Evolutionary conservation across 257 asterid genomes (phyloP), one percentile per base, ranked within the genome.

Genomic region (Solanum ossicruentum): DNA sequence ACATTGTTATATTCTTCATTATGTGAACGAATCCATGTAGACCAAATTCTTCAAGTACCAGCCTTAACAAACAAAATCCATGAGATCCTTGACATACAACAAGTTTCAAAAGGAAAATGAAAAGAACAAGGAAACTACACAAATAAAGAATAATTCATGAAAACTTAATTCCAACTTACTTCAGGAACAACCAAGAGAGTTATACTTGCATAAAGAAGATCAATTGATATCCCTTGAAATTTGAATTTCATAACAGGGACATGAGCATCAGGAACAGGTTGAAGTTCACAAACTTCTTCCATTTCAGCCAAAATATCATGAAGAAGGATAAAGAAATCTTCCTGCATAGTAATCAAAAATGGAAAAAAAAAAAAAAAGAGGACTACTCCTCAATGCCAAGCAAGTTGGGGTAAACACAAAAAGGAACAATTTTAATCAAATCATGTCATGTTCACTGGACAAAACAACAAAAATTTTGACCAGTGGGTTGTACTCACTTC

Each of bases 211-310:
- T 89, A 89, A 52, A 87, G 88, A 66, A 89, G 91, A 70, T 87
- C 91, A 75, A 89, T 81, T 13, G 91, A 84, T 41, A 87, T 77
- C 52, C 88, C 91, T 71, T 81, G 80, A 47, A 87, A 89, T 65
- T 87, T 89, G 87, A 89, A 89, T 83, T 43, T 89, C 89, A 89
- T 84, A 69, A 87, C 89, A 12, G 91, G 89, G 20, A 89, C 89
- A 81, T 87, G 88, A 84, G 89, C 91, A 81, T 89, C 91, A 73
- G 91, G 89, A 12, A 89, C 87, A 36, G 88, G 89, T 83, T 87
- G 91, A 80, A 89, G 80, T 77, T 87, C 89, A 60, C 84, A 52
- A 39, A 89, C 91, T 81, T 87, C 89, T 71, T 85, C 87, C 88
- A 85, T 89, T 55, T 89, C 89, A 13, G 88, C 86, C 41, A 89